phyloP scores from a whole-genome alignment of 2,329 filamentous ascomycete genomes.

The Pseudocercospora eumusae region DNA sequence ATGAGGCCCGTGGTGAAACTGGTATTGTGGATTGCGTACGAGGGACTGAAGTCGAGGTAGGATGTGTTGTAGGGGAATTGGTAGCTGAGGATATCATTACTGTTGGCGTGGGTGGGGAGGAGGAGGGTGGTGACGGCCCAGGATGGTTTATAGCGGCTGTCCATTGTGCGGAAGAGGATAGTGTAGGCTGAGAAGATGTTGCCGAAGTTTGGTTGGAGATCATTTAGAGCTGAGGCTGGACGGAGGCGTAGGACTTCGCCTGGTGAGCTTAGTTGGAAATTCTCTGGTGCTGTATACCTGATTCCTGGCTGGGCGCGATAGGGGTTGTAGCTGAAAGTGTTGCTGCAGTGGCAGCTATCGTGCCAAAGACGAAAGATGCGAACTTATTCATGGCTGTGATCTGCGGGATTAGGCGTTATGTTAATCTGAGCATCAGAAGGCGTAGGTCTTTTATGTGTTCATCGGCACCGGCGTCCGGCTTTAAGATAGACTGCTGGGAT shows the following conservation, averaged over 20 bases:
- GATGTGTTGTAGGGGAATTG: conserved; percentile 41
- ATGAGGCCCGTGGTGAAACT: not conserved
- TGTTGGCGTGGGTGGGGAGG: conserved; percentile 16
- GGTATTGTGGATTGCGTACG: conserved; percentile 37
- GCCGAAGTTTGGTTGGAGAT: conserved; percentile 27
- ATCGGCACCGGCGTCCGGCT: not conserved
- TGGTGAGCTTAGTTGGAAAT: conserved; percentile 1
- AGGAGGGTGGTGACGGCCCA: conserved; percentile 33
- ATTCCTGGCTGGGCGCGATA: conserved; percentile 9
- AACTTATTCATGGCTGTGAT: not conserved
- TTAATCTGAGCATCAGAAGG: not conserved
- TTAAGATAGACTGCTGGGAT: not conserved
- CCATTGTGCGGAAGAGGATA: conserved; percentile 32
- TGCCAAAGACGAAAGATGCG: not conserved
- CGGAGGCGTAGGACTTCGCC: conserved; percentile 14
- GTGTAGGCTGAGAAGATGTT: conserved; percentile 30
- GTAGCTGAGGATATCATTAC: conserved; percentile 26
- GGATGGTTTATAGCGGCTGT: conserved; percentile 23
- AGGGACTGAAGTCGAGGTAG: conserved; percentile 44
- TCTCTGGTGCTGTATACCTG: conserved; percentile 12
- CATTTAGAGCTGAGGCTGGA: conserved; percentile 15
- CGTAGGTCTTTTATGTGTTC: not conserved
- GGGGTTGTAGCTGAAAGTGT: conserved; percentile 22
- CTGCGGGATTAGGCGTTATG: not conserved
- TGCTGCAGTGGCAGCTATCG: not conserved